phyloP scores from a whole-genome alignment of 345 rosid genomes.

The Aquilaria sinensis region DNA sequence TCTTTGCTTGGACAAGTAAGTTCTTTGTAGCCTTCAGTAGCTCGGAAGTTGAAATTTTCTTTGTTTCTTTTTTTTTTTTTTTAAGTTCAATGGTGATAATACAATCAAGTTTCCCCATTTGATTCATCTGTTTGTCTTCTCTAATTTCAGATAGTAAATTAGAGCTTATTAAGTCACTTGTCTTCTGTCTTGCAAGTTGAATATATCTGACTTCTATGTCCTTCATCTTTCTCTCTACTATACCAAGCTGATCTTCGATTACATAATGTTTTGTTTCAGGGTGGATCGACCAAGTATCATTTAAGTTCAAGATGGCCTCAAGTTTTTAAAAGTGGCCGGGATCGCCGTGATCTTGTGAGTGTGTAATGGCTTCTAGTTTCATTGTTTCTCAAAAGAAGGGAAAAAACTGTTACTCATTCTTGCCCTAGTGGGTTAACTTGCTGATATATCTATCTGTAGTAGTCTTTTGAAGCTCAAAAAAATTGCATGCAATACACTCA shows the following conservation, averaged over 20 bases:
- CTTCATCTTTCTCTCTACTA: background rate
- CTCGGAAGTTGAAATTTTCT: background rate
- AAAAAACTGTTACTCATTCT: too few species aligned
- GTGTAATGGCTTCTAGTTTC: slow-evolving; percentile 3
- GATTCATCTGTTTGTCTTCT: background rate
- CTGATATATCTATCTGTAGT: too few species aligned
- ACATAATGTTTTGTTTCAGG: slow-evolving; percentile 41
- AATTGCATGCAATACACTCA: too few species aligned
- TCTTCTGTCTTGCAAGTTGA: background rate
- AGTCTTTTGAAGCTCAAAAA: too few species aligned
- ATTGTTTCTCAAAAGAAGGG: background rate
- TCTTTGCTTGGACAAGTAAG: slow-evolving; percentile 97
- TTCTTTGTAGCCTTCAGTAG: background rate
- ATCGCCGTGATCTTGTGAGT: slow-evolving; percentile 95
- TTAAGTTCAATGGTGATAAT: too few species aligned
- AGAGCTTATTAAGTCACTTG: background rate
- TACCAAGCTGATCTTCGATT: slow-evolving; percentile 4
- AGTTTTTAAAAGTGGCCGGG: slow-evolving; percentile 81
- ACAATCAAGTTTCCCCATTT: background rate
- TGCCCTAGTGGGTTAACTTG: too few species aligned
- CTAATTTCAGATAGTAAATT: background rate
- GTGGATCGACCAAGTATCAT: slow-evolving; percentile 95
- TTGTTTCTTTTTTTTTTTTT: background rate
- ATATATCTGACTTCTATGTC: background rate
- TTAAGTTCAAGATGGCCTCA: slow-evolving; percentile 85